phyloP scores from a whole-genome alignment of 2,329 filamentous ascomycete genomes.

The Mycogone perniciosa region DNA sequence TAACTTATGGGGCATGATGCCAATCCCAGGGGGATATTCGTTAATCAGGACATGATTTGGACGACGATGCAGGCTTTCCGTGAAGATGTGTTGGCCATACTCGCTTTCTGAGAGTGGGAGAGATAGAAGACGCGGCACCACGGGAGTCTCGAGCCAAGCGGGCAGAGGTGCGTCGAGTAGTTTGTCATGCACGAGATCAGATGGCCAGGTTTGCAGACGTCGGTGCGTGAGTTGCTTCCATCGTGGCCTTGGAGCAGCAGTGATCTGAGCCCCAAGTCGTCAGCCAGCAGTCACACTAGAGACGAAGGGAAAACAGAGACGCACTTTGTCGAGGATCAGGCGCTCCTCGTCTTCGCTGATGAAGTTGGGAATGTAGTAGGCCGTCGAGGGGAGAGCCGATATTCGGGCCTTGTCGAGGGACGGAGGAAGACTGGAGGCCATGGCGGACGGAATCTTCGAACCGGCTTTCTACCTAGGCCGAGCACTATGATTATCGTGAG shows the following conservation, averaged over 20 bases:
- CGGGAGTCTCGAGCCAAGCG: constrained; percentile 63
- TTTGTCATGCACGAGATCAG: constrained; percentile 69
- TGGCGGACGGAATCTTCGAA: not conserved
- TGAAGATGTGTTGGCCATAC: constrained; percentile 40
- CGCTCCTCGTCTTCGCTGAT: constrained; percentile 70
- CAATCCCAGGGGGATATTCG: constrained; percentile 79
- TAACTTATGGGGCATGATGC: constrained; percentile 92
- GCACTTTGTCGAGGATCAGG: constrained; percentile 63
- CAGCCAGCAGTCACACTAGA: constrained; percentile 2
- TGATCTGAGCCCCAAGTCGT: constrained; percentile 37
- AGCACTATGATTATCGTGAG: too few relatives aligned
- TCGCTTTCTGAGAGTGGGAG: constrained; percentile 33
- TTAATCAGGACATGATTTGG: constrained; percentile 95
- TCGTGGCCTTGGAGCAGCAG: constrained; percentile 61
- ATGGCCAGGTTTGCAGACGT: constrained; percentile 85
- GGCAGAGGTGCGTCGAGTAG: constrained; percentile 72
- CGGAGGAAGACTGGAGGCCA: constrained; percentile 31
- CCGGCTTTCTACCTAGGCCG: too few relatives aligned
- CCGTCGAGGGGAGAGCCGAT: constrained; percentile 50
- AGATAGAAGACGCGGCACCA: constrained; percentile 56
- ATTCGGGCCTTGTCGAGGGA: constrained; percentile 49
- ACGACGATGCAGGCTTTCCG: constrained; percentile 60
- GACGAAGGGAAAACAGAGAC: not conserved
- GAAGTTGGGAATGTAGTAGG: constrained; percentile 85
- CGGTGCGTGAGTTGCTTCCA: constrained; percentile 89